Evolutionary conservation across 805 yeast species (phyloP), one percentile per base, ranked within the genome.

Genomic region (Ogataea zsoltii): DNA sequence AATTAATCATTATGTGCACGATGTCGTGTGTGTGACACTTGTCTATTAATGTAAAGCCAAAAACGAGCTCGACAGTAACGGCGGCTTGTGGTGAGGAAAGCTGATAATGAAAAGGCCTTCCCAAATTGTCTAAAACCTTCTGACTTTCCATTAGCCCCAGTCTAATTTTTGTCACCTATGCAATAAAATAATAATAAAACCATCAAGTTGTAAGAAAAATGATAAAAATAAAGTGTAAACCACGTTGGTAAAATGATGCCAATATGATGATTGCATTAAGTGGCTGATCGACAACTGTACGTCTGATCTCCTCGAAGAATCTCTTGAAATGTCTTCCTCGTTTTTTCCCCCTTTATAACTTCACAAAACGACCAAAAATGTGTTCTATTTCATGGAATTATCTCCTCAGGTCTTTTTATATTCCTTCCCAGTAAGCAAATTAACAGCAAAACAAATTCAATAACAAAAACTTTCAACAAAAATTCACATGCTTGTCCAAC

Each of bases 1-100:
- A 41, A 39, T 39, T 35, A 42, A 45, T 51, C 55, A 51, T 50
- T 50, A 46, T 29, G 54, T 50, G 54, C 50, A 50, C 51, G 40
- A 50, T 17, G 11, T 28, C 11, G 10, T 23, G n/a, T 33, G 14
- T 17, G 51, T 38, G 42, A 36, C 49, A 48, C 52, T 42, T 46
- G 46, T 51, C 55, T 51, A 51, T 46, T 51, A 41, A 41, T 30
- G 37, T 31, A 43, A 51, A 42, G 45, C 50, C 44, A 44, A 42
- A 44, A 42, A 46, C 41, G 41, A 47, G 15, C 30, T 23, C 15
- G 38, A 35, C 30, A 25, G 23, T 21, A 33, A 19, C 16, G 13
- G 29, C 26, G 40, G 18, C 25, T 9, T 21, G 5, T 21, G 25
- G 25, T 21, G 25, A 21, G 25, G 9, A 21, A 21, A 21, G 25